Conservation (phyloP, 2,329 filamentous ascomycete species). For the Pseudocercospora vitis region DNA sequence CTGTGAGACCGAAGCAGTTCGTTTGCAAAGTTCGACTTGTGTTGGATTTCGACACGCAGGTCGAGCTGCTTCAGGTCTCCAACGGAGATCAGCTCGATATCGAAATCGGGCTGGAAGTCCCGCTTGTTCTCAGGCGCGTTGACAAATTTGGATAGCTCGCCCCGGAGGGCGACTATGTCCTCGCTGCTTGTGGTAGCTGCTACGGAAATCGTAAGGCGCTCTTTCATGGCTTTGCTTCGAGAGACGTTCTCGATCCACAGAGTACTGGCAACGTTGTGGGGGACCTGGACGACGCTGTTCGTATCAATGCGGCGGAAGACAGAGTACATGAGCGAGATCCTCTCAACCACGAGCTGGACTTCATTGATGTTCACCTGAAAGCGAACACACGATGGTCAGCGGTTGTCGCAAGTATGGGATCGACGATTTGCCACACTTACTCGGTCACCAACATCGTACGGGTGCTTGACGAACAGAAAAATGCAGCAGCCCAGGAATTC, state of each 20-base stretch:
- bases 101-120: conserved; percentile 37
- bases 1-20: conserved; percentile 74
- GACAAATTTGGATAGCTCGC: conserved; percentile 37
- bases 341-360: conserved; percentile 34
- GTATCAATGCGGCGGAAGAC: conserved; percentile 36
- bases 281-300: conserved; percentile 36
- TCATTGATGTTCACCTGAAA: conserved; percentile 27
- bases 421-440: no score
- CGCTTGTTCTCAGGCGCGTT: conserved; percentile 36
- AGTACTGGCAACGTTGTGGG: conserved; percentile 41
- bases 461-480: conserved; percentile 96
- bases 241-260: conserved; percentile 42
- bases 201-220: conserved; percentile 35
- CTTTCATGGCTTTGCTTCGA: conserved; percentile 39
- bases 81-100: conserved; percentile 36
- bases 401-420: no score
- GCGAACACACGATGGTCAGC: no score
- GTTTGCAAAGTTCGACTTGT: conserved; percentile 55
- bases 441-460: conserved; percentile 59
- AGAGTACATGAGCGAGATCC: conserved; percentile 37
- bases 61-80: conserved; percentile 37
- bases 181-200: conserved; percentile 68
- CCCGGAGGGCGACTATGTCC: conserved; percentile 35
- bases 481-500: conserved; percentile 95
- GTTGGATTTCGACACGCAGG: conserved; percentile 36